Evolutionary conservation across 495 filamentous ascomycete genomes (phyloP).

Genomic region (Tetracladium marchalianum): DNA sequence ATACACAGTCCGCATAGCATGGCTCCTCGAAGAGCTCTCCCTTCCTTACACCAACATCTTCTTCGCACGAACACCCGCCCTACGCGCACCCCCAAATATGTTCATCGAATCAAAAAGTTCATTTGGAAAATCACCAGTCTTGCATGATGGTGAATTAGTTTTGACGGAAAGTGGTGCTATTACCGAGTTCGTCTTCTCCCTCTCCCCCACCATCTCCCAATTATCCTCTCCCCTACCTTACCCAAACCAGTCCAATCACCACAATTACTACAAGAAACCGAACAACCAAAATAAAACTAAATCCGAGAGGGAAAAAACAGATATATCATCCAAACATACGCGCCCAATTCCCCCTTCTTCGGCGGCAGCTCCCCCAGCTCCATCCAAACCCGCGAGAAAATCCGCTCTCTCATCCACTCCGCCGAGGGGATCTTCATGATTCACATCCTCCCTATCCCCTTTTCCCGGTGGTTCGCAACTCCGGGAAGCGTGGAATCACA

Average conservation of each 20-base stretch:
- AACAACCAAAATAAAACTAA: not conserved
- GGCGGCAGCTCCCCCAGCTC: slow-evolving; percentile 2
- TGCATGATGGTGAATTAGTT: slow-evolving; percentile 23
- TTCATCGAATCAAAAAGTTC: slow-evolving; percentile 20
- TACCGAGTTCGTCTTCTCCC: slow-evolving; percentile 14
- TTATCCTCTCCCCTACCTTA: too few relatives aligned
- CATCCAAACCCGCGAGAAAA: slow-evolving; percentile 10
- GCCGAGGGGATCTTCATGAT: slow-evolving; percentile 29
- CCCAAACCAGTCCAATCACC: too few relatives aligned
- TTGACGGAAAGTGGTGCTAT: slow-evolving; percentile 32
- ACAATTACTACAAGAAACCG: too few relatives aligned
- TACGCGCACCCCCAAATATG: slow-evolving; percentile 22
- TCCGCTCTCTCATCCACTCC: slow-evolving; percentile 27
- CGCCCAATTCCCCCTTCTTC: slow-evolving; percentile 20
- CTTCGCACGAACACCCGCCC: slow-evolving; percentile 19
- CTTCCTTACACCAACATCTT: slow-evolving; percentile 23
- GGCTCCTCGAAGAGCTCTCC: slow-evolving; percentile 29
- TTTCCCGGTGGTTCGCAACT: slow-evolving; percentile 21
- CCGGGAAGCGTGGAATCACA: not conserved
- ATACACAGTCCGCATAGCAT: slow-evolving; percentile 23
- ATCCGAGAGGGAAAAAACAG: slow-evolving; percentile 7
- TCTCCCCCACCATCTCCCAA: not conserved
- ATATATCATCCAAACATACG: slow-evolving; percentile 30
- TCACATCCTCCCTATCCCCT: slow-evolving; percentile 26
- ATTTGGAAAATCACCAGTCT: slow-evolving; percentile 27